Evolutionary conservation across 352 stramenopile genomes (phyloP), one percentile per base, ranked within the genome.

Genomic region (Phytophthora litchii): DNA sequence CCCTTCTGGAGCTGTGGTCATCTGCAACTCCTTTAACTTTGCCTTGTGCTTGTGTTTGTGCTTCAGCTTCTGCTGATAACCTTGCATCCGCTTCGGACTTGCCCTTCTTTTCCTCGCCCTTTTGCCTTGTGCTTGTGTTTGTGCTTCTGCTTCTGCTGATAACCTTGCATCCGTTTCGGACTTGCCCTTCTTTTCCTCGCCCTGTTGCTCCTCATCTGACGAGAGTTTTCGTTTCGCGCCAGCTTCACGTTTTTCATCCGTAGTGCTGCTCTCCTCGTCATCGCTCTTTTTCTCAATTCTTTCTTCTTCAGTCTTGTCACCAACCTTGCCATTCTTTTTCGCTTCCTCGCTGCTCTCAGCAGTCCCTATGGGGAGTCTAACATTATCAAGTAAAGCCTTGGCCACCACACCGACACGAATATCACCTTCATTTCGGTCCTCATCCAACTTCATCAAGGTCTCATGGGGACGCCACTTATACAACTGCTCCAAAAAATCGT

Each of bases 401-500:
- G 78, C 73, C 19, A 76, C 66, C 27, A 80, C 74, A 37, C 79
- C 78, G 5, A 48, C 54, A 14, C 42, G 35, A 34, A 73, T 45
- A 44, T 85, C 60, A 1, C 66, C 76, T 43, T 82, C 72, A 44
- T 68, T 66, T 13, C 74, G 71, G 4, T 32, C 59, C 31, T 57
- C 51, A 14, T 85, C 64, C 8, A 91, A 47, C 38, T 76, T 59
- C 50, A 94, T 52, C 44, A 80, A 25, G 20, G 67, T 77, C 41
- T 92, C 76, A 31, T 76, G 62, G 7, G 64, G 47, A 2, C 84
- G 74, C 71, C 73, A 89, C 21, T 75, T 76, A 65, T 93, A 89
- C 16, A 92, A 56, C 43, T 85, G 60, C 32, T 77, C 62, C 6
- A 96, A 59, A 45, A 96, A 96, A 20, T 75, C 58, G 40, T 93